Conservation (phyloP, 208 protist genomes). For the Wallacemonas collosoma region DNA sequence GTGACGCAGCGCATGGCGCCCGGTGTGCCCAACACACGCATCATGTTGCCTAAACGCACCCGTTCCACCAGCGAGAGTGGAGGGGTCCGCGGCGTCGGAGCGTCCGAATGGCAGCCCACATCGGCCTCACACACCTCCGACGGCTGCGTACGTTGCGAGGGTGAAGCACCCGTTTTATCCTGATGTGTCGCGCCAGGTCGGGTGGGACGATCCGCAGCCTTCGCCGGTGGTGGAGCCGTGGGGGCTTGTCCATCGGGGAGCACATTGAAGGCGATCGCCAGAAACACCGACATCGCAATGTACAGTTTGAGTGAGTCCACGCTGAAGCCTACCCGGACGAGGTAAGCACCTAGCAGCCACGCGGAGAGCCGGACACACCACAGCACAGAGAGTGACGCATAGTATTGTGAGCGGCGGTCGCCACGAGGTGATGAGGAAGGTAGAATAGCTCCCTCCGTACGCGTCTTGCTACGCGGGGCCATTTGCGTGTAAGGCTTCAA, state of each 20-base stretch:
- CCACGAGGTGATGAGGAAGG: too few relatives aligned
- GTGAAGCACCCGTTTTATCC: too few relatives aligned
- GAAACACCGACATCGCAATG: conserved; percentile 29
- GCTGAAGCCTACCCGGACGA: conserved; percentile 26
- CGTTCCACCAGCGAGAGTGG: conserved; percentile 5
- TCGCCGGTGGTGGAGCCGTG: too few relatives aligned
- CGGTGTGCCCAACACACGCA: conserved; percentile 40
- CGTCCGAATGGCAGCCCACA: too few relatives aligned
- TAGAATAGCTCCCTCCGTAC: too few relatives aligned
- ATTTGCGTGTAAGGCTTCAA: not conserved
- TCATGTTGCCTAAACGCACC: conserved; percentile 21
- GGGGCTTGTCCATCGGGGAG: not conserved
- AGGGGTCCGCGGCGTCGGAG: not conserved
- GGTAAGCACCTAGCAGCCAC: conserved; percentile 41
- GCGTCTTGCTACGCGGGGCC: too few relatives aligned
- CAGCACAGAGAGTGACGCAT: conserved; percentile 7
- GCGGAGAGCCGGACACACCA: conserved; percentile 30
- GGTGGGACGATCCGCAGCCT: too few relatives aligned
- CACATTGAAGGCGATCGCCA: conserved; percentile 21
- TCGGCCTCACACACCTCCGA: too few relatives aligned
- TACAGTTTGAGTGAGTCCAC: conserved; percentile 34
- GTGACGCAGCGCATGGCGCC: conserved; percentile 52
- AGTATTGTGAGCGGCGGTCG: conserved; percentile 11
- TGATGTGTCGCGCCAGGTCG: too few relatives aligned
- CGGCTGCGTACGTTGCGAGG: too few relatives aligned